Percentiles rank a stretch among this genome's conserved stretches.
phyloP scores from a whole-genome alignment of 164 flowering plant species.

The Santalum album region DNA sequence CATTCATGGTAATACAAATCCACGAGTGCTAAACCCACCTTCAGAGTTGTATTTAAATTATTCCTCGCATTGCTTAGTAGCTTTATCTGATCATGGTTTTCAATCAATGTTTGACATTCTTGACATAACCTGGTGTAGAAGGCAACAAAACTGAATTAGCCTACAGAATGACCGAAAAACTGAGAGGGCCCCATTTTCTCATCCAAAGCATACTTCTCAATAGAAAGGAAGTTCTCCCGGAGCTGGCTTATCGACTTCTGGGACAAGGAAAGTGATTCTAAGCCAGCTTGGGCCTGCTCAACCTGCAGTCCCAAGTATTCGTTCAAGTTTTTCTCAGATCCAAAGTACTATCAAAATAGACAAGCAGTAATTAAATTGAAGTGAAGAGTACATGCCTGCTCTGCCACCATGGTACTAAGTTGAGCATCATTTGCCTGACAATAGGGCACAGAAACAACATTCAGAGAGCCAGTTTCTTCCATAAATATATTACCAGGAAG shows the following conservation, averaged over 20 bases:
- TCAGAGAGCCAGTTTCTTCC: conserved; percentile 1
- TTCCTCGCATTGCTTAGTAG: conserved; percentile 96
- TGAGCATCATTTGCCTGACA: conserved; percentile 96
- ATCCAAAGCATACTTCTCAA: conserved; percentile 63
- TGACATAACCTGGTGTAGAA: conserved; percentile 65
- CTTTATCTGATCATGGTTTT: conserved; percentile 97
- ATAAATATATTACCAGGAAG: background rate
- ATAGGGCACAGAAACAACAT: background rate
- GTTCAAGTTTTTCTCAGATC: background rate
- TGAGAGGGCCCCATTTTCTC: background rate
- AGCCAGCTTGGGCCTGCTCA: conserved; percentile 81
- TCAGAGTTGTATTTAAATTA: conserved; percentile 82
- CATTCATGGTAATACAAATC: no score
- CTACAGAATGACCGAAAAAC: background rate
- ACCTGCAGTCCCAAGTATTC: conserved; percentile 40
- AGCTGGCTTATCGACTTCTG: conserved; percentile 66
- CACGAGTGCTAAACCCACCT: conserved; percentile 34
- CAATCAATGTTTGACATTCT: conserved; percentile 96
- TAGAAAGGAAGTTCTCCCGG: conserved; percentile 73
- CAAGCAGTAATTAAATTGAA: background rate
- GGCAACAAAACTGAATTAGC: background rate
- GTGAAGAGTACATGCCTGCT: conserved; percentile 53
- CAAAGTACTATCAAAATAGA: background rate
- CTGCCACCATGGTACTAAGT: conserved; percentile 99
- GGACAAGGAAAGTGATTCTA: conserved; percentile 71